These are phyloP conservation scores for Aegilops speltoides DNA, from an alignment of 176 grass and related monocot species.

Conservation along the genomic window DNA sequence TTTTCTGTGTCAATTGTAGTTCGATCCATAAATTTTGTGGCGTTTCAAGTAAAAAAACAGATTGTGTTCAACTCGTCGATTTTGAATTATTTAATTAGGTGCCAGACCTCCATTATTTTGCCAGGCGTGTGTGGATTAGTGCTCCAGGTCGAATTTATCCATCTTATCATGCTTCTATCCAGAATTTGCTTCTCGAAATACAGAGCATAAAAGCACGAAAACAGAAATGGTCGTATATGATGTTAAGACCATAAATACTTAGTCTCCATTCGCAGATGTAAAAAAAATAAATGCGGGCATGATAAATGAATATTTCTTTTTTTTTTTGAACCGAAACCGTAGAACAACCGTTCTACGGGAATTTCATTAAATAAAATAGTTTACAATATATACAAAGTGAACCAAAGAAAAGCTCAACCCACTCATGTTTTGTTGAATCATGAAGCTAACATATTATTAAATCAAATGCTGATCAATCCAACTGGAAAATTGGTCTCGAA, in stretches of 20 bases:
- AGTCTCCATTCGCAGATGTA: neutral
- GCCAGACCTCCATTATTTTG: neutral
- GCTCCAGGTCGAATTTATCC: neutral
- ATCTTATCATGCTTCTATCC: neutral
- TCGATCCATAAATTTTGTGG: neutral
- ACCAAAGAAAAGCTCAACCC: no score
- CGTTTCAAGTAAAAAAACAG: neutral
- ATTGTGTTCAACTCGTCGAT: neutral
- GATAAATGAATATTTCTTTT: neutral
- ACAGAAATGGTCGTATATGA: neutral
- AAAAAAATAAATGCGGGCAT: neutral
- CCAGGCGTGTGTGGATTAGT: neutral
- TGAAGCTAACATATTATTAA: no score
- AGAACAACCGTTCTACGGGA: no score
- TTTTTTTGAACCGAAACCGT: no score
- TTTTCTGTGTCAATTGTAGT: neutral
- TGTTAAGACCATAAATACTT: neutral
- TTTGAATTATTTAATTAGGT: neutral
- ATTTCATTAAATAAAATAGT: no score
- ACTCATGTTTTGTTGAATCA: no score
- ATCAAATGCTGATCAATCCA: no score
- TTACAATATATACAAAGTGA: no score
- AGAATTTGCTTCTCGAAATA: neutral
- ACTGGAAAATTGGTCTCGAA: no score
- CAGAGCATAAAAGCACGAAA: neutral